Percentiles rank a stretch among this genome's conserved stretches.
These are phyloP conservation scores for Chaetothyriales sp. DNA, from an alignment of 2,329 filamentous ascomycete genomes.

Conservation along the genomic window DNA sequence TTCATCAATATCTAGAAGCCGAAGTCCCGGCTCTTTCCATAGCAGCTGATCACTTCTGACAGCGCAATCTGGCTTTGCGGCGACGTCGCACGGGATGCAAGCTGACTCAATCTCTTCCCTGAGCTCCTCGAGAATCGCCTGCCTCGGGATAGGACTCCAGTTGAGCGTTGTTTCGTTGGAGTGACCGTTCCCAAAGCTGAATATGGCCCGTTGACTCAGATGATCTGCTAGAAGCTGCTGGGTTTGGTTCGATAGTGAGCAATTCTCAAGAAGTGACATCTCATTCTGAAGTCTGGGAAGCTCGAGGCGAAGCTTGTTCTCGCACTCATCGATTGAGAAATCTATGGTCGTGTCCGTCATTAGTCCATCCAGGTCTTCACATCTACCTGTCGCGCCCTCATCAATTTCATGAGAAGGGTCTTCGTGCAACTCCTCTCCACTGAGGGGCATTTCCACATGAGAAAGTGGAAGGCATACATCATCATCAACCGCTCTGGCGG, in stretches of 20 bases:
- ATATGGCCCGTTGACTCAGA: not conserved
- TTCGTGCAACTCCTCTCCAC: not conserved
- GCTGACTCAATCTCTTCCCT: constrained; percentile 3
- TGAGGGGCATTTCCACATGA: not conserved
- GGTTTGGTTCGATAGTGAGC: not conserved
- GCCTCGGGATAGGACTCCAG: constrained; percentile 3
- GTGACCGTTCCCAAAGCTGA: not conserved
- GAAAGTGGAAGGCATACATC: not conserved
- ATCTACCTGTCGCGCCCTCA: not conserved
- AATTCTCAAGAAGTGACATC: not conserved
- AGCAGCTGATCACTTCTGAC: constrained; percentile 13
- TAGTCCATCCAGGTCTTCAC: not conserved
- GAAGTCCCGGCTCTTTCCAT: constrained; percentile 12
- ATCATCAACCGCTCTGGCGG: not conserved
- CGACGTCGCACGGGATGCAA: not conserved
- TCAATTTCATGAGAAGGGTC: not conserved
- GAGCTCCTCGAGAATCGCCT: not conserved
- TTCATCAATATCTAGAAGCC: constrained; percentile 8
- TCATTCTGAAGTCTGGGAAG: not conserved
- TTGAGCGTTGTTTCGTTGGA: not conserved
- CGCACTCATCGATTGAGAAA: not conserved
- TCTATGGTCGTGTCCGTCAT: not conserved
- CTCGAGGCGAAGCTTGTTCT: not conserved
- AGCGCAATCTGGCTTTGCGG: constrained; percentile 1
- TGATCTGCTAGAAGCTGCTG: constrained; percentile 1